Percentiles rank a stretch among this genome's conserved stretches.
Evolutionary conservation across 1,284 basidiomycete genomes (phyloP).

Genomic region (Rhodotorula mucilaginosa): DNA sequence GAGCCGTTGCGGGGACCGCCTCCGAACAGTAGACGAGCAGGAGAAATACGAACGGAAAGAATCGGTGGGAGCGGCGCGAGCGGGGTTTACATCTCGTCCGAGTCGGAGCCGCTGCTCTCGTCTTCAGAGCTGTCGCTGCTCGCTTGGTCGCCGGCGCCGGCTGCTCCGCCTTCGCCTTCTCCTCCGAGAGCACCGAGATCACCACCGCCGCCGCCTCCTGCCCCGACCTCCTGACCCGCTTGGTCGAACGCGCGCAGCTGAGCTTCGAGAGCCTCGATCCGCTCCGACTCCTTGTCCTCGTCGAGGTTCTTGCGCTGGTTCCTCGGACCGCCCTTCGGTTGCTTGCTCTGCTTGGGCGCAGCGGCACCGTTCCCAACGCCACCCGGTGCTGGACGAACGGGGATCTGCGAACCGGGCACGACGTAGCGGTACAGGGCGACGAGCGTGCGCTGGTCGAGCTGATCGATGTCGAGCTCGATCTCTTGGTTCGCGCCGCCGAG

Average conservation of each 20-base stretch:
- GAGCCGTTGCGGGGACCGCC: background rate
- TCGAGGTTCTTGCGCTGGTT: constrained; percentile 69
- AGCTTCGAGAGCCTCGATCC: constrained; percentile 81
- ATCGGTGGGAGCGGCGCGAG: background rate
- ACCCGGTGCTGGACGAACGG: constrained; percentile 61
- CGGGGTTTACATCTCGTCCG: constrained; percentile 64
- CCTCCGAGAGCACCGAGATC: background rate
- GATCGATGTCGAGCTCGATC: constrained; percentile 94
- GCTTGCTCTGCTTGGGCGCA: constrained; percentile 54
- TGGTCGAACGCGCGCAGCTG: constrained; percentile 69
- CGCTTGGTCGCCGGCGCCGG: constrained; percentile 28
- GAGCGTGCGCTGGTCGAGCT: constrained; percentile 75
- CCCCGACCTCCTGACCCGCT: background rate
- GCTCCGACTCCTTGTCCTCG: constrained; percentile 80
- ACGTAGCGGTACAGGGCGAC: constrained; percentile 92
- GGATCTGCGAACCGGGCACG: constrained; percentile 71
- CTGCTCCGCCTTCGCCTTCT: background rate
- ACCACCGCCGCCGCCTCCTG: background rate
- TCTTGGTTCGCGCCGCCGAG: constrained; percentile 82
- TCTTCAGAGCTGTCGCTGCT: constrained; percentile 53
- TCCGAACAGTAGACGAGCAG: too few relatives aligned
- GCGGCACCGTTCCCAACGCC: background rate
- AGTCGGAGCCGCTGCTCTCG: constrained; percentile 59
- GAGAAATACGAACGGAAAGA: too few relatives aligned
- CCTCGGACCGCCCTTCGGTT: constrained; percentile 62